Conservation (phyloP, 345 rosid genomes). For the Gossypium arboreum region DNA sequence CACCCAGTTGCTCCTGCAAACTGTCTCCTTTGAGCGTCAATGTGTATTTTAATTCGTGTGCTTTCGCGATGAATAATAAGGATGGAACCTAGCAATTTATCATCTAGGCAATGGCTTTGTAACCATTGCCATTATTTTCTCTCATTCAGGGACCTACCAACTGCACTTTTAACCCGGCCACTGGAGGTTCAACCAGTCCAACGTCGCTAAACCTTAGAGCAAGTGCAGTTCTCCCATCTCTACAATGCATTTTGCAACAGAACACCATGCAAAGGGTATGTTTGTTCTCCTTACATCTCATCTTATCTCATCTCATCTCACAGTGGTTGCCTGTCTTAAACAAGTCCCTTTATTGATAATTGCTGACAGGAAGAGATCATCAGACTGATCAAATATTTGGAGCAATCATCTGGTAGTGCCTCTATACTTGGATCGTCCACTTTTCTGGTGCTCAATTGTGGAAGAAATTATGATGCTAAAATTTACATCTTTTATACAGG, state of each 20-base stretch:
- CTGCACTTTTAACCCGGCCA: conserved; percentile 40
- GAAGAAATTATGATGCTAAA: neutral
- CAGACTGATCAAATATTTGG: conserved; percentile 71
- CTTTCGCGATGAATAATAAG: conserved; percentile 11
- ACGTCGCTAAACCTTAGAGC: conserved; percentile 42
- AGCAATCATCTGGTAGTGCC: conserved; percentile 71
- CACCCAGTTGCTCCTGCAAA: neutral
- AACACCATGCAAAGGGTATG: conserved; percentile 75
- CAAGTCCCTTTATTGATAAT: conserved; percentile 7
- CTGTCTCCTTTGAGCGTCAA: neutral
- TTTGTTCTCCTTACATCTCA: conserved; percentile 6
- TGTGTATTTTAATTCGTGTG: neutral
- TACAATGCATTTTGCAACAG: conserved; percentile 84
- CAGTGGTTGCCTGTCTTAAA: neutral
- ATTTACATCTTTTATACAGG: conserved; percentile 37
- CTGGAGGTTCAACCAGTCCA: conserved; percentile 48
- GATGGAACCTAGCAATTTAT: conserved; percentile 34
- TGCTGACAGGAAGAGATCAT: conserved; percentile 86
- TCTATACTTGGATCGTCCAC: neutral
- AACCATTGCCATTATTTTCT: conserved; percentile 30
- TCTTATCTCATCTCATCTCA: neutral
- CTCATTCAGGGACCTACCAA: conserved; percentile 61
- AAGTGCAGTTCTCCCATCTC: conserved; percentile 58
- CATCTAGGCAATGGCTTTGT: conserved; percentile 37
- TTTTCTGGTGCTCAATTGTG: neutral